Evolutionary conservation across 1,284 basidiomycete genomes (phyloP), one percentile per base, ranked within the genome.

Genomic region (Cerrena zonata): DNA sequence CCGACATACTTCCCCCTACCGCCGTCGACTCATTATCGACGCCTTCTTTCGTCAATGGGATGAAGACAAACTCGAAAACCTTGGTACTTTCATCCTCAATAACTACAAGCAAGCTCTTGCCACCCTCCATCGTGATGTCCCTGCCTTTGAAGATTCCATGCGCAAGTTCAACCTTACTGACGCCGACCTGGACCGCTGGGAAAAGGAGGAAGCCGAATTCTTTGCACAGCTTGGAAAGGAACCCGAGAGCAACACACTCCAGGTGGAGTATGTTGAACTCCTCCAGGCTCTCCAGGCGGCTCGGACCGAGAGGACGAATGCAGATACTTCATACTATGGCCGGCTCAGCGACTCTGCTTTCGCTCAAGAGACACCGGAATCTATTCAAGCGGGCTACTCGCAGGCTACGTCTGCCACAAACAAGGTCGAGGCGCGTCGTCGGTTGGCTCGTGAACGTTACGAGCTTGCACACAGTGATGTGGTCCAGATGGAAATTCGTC

Each of bases 31-130:
- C 7, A 42, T 57, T 15, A 66, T 69, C 12, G 54, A 64, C 15
- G 37, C 51, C 3, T 61, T 54, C 49, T 62, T 64, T 48, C 30
- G 45, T 7, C 57, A 60, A 10, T 66, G 63, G 64, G 66, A 70
- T 43, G 44, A 55, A 12, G 66, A 69, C 47, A 60, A 60, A 45
- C 62, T 65, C 38, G 22, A 22, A 0, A 62, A 61, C 24, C 48
- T 60, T 3, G 57, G 57, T 4, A 56, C 44, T 2, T 62, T 67
- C 55, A n/a, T n/a, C n/a, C n/a, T n/a, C n/a, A n/a, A n/a, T n/a
- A n/a, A n/a, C n/a, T n/a, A n/a, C n/a, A n/a, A 27, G 67, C 63
- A 67, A 47, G 58, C 57, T 5, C 54, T 59, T 2, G 30, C 54
- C 30, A 64, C 61, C 52, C 59, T 67, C 49, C 25, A 50, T 2